A percentile compares a stretch with the other conserved stretches of the same genome.
phyloP scores from a whole-genome alignment of 2,329 filamentous ascomycete species.

The Colletotrichum brevisporum region DNA sequence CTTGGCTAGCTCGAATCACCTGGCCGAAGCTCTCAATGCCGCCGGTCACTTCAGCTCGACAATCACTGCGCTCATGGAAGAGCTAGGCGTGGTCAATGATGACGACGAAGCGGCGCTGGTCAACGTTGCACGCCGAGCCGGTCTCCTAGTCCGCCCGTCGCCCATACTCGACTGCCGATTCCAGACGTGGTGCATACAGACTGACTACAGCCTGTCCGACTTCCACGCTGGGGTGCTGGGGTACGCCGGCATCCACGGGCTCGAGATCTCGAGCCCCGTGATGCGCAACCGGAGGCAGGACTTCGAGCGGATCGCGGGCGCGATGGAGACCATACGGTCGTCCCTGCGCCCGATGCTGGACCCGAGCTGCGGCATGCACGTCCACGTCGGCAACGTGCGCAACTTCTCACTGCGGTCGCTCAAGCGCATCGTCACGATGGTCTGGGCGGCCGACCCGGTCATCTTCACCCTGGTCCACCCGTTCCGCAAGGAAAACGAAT shows the following conservation, averaged over 20 bases:
- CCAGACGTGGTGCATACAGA: conserved; percentile 26
- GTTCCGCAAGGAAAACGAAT: neutral
- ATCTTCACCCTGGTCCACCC: conserved; percentile 17
- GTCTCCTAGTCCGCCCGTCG: neutral
- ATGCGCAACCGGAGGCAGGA: neutral
- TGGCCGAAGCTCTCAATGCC: conserved; percentile 3
- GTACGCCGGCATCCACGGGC: conserved; percentile 17
- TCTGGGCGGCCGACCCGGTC: conserved; percentile 21
- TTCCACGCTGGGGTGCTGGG: conserved; percentile 5
- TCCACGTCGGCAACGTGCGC: conserved; percentile 28
- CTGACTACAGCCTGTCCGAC: conserved; percentile 16
- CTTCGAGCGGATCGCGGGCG: conserved; percentile 8
- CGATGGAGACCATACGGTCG: conserved; percentile 16
- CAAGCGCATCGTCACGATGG: conserved; percentile 20
- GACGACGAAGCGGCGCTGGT: neutral
- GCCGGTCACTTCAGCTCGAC: conserved; percentile 10
- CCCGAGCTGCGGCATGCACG: conserved; percentile 21
- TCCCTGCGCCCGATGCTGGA: conserved; percentile 13
- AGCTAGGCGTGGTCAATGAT: neutral
- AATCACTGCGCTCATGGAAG: neutral
- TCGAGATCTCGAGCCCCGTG: conserved; percentile 31
- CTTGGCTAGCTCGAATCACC: neutral
- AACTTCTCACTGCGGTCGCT: conserved; percentile 17
- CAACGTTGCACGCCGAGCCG: neutral
- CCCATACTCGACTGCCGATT: neutral